A percentile compares a stretch with the other conserved stretches of the same genome.
These are phyloP conservation scores for Epichloe glyceriae DNA, from an alignment of 2,329 filamentous ascomycete genomes.

Conservation along the genomic window DNA sequence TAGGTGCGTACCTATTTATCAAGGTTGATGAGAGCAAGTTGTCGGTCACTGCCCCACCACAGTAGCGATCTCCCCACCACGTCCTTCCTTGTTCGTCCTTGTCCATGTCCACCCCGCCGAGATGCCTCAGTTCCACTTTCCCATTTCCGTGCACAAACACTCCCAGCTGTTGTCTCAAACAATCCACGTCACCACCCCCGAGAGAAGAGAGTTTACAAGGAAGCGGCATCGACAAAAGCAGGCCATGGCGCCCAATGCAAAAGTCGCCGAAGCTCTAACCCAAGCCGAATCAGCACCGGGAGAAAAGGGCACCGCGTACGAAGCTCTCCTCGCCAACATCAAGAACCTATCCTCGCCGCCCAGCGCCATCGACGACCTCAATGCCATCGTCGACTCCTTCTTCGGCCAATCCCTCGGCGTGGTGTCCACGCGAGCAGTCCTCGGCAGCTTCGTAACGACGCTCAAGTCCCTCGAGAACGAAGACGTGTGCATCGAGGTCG, in stretches of 20 bases:
- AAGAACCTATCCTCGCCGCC: slow-evolving; percentile 26
- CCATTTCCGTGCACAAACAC: background rate
- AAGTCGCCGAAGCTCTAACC: slow-evolving; percentile 31
- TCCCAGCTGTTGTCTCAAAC: too few relatives aligned
- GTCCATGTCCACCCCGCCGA: too few relatives aligned
- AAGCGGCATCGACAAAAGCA: background rate
- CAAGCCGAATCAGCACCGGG: slow-evolving; percentile 22
- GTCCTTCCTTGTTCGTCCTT: too few relatives aligned
- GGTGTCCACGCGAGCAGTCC: slow-evolving; percentile 59
- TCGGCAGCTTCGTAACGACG: slow-evolving; percentile 50
- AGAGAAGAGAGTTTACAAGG: too few relatives aligned
- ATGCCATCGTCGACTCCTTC: slow-evolving; percentile 53
- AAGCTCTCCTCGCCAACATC: slow-evolving; percentile 31
- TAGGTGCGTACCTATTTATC: too few relatives aligned
- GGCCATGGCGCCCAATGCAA: slow-evolving; percentile 25
- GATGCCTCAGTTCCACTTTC: background rate
- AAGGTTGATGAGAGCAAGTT: too few relatives aligned
- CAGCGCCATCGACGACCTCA: slow-evolving; percentile 42
- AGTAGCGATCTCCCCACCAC: too few relatives aligned
- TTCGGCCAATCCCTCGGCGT: slow-evolving; percentile 60
- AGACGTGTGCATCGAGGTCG: slow-evolving; percentile 62
- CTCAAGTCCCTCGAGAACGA: slow-evolving; percentile 49
- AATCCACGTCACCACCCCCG: too few relatives aligned
- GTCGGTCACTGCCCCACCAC: too few relatives aligned
- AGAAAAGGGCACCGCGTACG: slow-evolving; percentile 34